Evolutionary conservation across 768 basidiomycete genomes (phyloP), one percentile per base, ranked within the genome.

Genomic region (Lactarius quietus): DNA sequence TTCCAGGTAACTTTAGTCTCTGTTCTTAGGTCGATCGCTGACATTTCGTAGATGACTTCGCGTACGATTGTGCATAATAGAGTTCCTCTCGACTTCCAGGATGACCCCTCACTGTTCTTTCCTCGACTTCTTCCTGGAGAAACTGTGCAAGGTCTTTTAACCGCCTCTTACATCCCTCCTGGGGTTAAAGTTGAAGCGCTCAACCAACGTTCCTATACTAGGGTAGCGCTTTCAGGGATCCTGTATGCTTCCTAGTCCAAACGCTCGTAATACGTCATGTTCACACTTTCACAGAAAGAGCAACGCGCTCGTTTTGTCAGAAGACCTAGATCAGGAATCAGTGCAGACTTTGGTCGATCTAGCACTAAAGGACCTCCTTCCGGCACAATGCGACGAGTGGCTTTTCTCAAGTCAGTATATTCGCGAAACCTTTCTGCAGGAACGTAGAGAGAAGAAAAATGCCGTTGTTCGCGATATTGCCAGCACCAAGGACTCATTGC

Each of bases 1-100:
- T 84, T 85, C 68, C 74, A 72, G 67, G 84, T 84, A 69, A 75
- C 54, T 10, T 23, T n/a, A n/a, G 10, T 10, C 26, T 4, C 2
- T n/a, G 3, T 20, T 1, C 29, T 23, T 20, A 7, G 26, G 41
- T 14, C 12, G 5, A 4, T n/a, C 28, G 29, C 57, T 59, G 38
- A 59, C 20, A 1, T n/a, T 23, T n/a, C 29, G 9, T 10, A 59
- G 57, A 31, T 33, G 3, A 26, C 8, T 31, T 45, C 57, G 1
- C 41, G 38, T 2, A 5, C 41, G 2, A 8, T 35, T 1, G 51
- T 57, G 3, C 35, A 1, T 3, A 28, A 17, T 31, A 3, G 45
- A 28, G 14, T 10, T 23, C 28, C 41, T 43, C 57, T 5, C 3
- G 39, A 59, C 26, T 59, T 26, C 20, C 39, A 26, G 12, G 57